Base-by-base conservation (phyloP, 768 basidiomycete species). In the Mycena indigotica region DNA sequence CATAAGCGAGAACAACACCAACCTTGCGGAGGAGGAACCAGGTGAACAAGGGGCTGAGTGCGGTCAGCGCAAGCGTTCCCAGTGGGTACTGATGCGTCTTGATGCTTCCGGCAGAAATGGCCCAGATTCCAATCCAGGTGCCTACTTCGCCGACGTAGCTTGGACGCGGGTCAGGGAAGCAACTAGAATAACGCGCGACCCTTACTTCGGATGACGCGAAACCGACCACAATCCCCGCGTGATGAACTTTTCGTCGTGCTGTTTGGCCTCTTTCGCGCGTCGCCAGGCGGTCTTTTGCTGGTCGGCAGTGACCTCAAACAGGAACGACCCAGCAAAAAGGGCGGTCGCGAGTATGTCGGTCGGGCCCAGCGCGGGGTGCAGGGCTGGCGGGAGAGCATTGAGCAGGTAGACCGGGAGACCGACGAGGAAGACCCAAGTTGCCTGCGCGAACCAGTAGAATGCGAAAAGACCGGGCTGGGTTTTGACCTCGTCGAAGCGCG, bases 81-180 rank as follows among this genome's bases (percentile, higher is more conserved):
- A 63, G 56, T 8, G 84, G 83, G 60, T 80, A 82, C 50, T 74
- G 72, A 0, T 74, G 62, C 3, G 73, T 73, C 63, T 78, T 76
- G 35, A 87, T 73, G 2, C 82, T 76, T 4, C 76, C 61, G 1
- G 80, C 73, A 1, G 85, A 81, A 17, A 88, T 69, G 3, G 80
- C 75, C 77, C 83, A 88, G 16, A 90, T 84, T 2, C 85, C 86
- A 1, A 78, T 77, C 84, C 87, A 88, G 39, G 91, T 75, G 4
- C 85, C 83, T 3, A 89, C 78, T 73, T 91, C 88, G 17, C 84
- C 86, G 29, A 88, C 79, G 66, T 90, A 89, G 71, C 88, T 89
- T 6, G 39, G 32, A 15, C 39, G 38, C 28, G 41, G 24, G 10
- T 19, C n/a, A 4, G 8, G 32, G n/a, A n/a, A n/a, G n/a, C n/a